Evolutionary conservation across 1,284 basidiomycete genomes (phyloP), one percentile per base, ranked within the genome.

Genomic region (Marasmius fiardii): DNA sequence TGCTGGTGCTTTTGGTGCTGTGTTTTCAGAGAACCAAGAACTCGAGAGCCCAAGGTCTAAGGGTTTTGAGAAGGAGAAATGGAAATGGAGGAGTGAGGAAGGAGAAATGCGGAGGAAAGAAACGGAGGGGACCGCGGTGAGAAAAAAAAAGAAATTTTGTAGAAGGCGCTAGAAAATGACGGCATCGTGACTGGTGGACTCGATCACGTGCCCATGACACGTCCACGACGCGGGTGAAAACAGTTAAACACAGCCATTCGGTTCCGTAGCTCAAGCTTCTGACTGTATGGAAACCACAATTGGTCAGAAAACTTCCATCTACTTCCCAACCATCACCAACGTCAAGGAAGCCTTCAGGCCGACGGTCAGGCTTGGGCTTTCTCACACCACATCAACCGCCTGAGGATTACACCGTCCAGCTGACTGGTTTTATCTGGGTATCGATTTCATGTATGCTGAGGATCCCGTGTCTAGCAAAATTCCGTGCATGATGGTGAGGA

Each of bases 101-200:
- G 51, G 53, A 49, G 41, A 37, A 52, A 33, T 37, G 51, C 39
- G 56, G 53, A 59, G 47, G 47, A 49, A 51, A 56, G 52, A 50
- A 35, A 37, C 49, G 55, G 45, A 21, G 18, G 33, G 53, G 55
- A 23, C 47, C 21, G 47, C 14, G 50, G n/a, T 35, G 21, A 26
- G 39, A 26, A 52, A 52, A 43, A 50, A 52, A 52, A 52, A 26
- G 24, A 24, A 20, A 41, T 16, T 16, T 41, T 41, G 16, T 41
- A 18, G 28, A 31, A 31, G 28, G 28, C 28, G 28, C 39, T 41
- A 41, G 39, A 41, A 41, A 41, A 8, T 7, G 39, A 41, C 16
- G 39, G 16, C 39, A 8, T 41, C n/a, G n/a, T 16, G 39, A 16
- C 39, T 14, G 11, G n/a, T 7, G 8, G 11, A 41, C 39, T 16